Conservation (phyloP, 208 protist genomes). For the Eutreptiella sp. region DNA sequence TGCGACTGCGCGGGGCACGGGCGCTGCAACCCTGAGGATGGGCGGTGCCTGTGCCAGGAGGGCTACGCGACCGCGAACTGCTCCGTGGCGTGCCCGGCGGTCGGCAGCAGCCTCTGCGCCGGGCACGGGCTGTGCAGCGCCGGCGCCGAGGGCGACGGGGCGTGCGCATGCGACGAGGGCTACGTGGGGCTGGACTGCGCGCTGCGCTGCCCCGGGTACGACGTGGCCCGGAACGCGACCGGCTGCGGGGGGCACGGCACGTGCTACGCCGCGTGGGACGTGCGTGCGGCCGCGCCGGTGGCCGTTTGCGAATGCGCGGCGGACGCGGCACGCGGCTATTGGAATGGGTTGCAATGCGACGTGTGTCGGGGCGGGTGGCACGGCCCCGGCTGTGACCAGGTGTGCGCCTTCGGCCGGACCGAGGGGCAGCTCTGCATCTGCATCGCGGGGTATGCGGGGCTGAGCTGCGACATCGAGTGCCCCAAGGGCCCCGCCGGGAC, state of each 20-base stretch:
- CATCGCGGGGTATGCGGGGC: constrained; percentile 15
- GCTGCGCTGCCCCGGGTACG: constrained; percentile 2
- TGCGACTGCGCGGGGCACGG: not conserved
- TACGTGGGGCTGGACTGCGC: constrained; percentile 9
- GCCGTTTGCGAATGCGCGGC: constrained; percentile 3
- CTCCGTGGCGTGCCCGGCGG: not conserved
- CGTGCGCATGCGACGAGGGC: constrained; percentile 10
- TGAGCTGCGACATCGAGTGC: constrained; percentile 13
- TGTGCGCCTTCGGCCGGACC: constrained; percentile 5
- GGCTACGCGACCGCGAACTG: not conserved
- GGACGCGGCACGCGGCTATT: constrained; percentile 13
- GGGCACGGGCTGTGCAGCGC: constrained; percentile 11
- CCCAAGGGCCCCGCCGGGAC: not conserved
- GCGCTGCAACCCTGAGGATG: not conserved
- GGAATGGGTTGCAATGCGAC: not conserved
- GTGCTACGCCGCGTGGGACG: not conserved
- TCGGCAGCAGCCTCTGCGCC: not conserved
- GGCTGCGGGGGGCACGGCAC: constrained; percentile 18
- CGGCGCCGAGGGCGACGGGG: not conserved
- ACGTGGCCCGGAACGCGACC: not conserved
- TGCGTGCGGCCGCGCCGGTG: too few species aligned
- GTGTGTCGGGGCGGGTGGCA: constrained; percentile 9
- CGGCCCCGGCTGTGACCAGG: constrained; percentile 7
- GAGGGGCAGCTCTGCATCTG: not conserved
- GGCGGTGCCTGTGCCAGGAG: not conserved